phyloP scores from a whole-genome alignment of 306 rosid genomes.

The Fragaria nilgerrensis region DNA sequence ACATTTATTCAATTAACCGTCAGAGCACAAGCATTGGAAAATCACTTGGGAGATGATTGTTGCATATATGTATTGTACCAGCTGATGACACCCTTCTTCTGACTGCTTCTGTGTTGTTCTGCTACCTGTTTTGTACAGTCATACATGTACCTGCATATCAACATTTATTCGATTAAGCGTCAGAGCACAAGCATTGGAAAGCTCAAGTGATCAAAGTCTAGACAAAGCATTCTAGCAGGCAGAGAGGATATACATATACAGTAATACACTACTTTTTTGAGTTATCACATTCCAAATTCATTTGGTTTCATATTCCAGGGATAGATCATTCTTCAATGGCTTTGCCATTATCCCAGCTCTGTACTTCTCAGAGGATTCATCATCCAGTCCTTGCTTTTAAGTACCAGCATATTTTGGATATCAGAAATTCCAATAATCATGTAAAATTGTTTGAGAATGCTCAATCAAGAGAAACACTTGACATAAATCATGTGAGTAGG shows the following conservation, averaged over 20 bases:
- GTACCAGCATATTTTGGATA: constrained; percentile 27
- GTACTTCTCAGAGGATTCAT: constrained; percentile 67
- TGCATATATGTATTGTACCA: constrained; percentile 38
- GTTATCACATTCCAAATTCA: constrained; percentile 74
- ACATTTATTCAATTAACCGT: too few species aligned
- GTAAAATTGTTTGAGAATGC: constrained; percentile 3
- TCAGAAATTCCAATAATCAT: not conserved
- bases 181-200: not conserved
- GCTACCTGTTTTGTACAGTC: too few species aligned
- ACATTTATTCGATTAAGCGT: too few species aligned
- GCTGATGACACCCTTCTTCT: too few species aligned
- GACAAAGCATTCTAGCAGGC: constrained; percentile 9
- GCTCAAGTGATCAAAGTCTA: not conserved
- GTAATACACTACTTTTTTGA: constrained; percentile 54
- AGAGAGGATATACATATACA: not conserved
- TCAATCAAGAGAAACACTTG: not conserved
- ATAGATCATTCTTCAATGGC: constrained; percentile 88
- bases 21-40: too few species aligned
- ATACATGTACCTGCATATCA: too few species aligned
- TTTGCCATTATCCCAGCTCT: constrained; percentile 66
- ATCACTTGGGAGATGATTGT: constrained; percentile 57
- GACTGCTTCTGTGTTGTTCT: too few species aligned
- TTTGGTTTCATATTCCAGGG: constrained; percentile 68
- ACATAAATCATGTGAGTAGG: not conserved
- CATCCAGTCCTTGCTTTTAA: constrained; percentile 79